Evolutionary conservation across 768 basidiomycete species (phyloP), one percentile per base, ranked within the genome.

Genomic region (Boletus edulis): DNA sequence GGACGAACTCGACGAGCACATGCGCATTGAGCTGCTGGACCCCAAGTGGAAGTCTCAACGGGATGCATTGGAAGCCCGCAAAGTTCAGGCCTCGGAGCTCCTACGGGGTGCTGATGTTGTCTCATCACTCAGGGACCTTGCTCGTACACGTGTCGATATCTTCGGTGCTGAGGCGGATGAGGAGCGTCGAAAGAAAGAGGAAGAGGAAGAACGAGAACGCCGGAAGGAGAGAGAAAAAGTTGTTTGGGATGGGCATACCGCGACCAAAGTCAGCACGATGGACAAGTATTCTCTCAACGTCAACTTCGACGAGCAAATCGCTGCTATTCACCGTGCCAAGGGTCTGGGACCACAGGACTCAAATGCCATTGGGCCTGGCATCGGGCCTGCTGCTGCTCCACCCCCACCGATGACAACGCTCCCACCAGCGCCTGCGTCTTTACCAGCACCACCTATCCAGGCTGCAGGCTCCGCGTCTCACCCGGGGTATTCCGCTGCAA

Each of bases 241-340:
- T 61, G 91, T 98, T 46, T 99, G 97, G 97, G 97, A 98, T 73
- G 97, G 97, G 63, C 95, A 98, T 72, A 95, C 95, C 2, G 90
- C 93, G 42, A 90, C 93, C 42, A 98, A 95, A 74, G 88, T 88
- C 46, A 85, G 84, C 61, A 97, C 94, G 1, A 78, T 94, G 66
- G 91, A 94, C 80, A 93, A 93, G 67, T 99, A 88, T 77, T 94
- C 94, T 46, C 86, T 85, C 15, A 88, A 89, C 58, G 94, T 91
- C 77, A 95, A 94, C 69, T 87, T 98, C 69, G 94, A 98, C 74
- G 94, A 98, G 67, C 97, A 99, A 70, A 99, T 99, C 69, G 92
- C 92, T 42, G 93, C 94, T 46, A 94, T 98, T 55, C 95, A 97
- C 73, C 89, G 89, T 54, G 84, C 93, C 24, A 93, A 94, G 70